Conservation (phyloP, 2,329 filamentous ascomycete species). For the Diplodia intermedia region DNA sequence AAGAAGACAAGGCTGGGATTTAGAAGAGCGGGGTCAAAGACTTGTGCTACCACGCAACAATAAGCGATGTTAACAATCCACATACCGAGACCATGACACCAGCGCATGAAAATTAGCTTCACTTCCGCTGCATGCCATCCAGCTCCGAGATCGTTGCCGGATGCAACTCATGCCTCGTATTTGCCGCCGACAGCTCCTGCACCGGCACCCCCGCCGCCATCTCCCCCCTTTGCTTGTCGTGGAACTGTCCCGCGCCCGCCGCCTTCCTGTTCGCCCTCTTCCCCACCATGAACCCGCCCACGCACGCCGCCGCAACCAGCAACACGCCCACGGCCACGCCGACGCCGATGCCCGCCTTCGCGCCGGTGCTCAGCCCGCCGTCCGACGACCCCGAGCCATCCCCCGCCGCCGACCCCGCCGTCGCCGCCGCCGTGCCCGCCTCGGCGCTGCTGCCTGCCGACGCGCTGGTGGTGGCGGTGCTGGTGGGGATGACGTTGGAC, state of each 20-base stretch:
- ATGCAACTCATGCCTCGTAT: constrained; percentile 1
- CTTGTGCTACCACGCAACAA: too few species aligned
- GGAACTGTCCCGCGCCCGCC: background rate
- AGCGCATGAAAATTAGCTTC: background rate
- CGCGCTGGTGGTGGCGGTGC: background rate
- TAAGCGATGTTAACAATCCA: too few species aligned
- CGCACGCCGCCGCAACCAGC: background rate
- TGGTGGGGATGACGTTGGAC: background rate
- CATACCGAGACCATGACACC: too few species aligned
- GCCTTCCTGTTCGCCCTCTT: background rate
- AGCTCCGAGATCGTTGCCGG: background rate
- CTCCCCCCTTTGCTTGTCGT: background rate
- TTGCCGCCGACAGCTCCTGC: background rate
- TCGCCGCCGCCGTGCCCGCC: background rate
- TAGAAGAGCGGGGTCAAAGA: too few species aligned
- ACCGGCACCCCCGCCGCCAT: background rate
- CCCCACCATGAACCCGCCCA: background rate
- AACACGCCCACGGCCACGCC: background rate
- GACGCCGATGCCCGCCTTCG: background rate
- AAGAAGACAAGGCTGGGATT: too few species aligned
- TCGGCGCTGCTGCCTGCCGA: background rate
- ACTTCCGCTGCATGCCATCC: background rate
- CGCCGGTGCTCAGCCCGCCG: constrained; percentile 1
- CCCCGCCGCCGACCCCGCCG: background rate
- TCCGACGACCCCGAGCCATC: background rate